Conservation (phyloP, 2,329 filamentous ascomycete species). For the Teratosphaeria pseudoeucalypti region DNA sequence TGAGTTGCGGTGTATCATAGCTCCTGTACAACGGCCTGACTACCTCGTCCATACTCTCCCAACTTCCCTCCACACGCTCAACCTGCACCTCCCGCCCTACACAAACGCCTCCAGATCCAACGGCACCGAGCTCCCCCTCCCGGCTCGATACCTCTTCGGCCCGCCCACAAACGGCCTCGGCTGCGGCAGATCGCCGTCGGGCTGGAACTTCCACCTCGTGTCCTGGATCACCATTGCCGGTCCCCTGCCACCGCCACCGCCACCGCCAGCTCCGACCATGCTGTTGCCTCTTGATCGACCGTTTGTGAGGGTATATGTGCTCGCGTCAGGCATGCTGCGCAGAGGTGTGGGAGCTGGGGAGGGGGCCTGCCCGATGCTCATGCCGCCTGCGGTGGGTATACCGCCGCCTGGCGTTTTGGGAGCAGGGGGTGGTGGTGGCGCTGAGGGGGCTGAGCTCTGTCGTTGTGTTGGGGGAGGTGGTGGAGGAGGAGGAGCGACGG, state of each 20-base stretch:
- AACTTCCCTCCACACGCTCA: background rate
- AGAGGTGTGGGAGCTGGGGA: conserved; percentile 1
- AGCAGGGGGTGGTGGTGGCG: conserved; percentile 7
- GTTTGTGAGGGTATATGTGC: conserved; percentile 29
- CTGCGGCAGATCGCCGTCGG: conserved; percentile 71
- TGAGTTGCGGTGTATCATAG: background rate
- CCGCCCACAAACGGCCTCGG: conserved; percentile 71
- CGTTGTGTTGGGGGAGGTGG: conserved; percentile 6
- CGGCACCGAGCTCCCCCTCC: conserved; percentile 86
- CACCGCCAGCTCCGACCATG: background rate
- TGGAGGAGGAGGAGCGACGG: conserved; percentile 24
- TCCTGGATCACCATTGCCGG: conserved; percentile 55
- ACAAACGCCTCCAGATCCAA: conserved; percentile 61
- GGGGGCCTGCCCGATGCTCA: conserved; percentile 7
- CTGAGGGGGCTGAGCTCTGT: conserved; percentile 1
- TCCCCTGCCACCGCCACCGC: conserved; percentile 7
- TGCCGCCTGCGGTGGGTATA: conserved; percentile 20
- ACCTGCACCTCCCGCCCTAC: conserved; percentile 10
- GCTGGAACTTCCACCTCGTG: conserved; percentile 74
- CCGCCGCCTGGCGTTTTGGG: conserved; percentile 5
- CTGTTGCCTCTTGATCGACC: conserved; percentile 11
- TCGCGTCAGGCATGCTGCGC: background rate
- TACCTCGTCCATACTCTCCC: too few relatives aligned
- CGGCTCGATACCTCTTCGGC: conserved; percentile 72
- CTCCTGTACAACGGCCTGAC: background rate